Evolutionary conservation across 1,284 basidiomycete species (phyloP), one percentile per base, ranked within the genome.

Genomic region (Sanghuangporus weigelae): DNA sequence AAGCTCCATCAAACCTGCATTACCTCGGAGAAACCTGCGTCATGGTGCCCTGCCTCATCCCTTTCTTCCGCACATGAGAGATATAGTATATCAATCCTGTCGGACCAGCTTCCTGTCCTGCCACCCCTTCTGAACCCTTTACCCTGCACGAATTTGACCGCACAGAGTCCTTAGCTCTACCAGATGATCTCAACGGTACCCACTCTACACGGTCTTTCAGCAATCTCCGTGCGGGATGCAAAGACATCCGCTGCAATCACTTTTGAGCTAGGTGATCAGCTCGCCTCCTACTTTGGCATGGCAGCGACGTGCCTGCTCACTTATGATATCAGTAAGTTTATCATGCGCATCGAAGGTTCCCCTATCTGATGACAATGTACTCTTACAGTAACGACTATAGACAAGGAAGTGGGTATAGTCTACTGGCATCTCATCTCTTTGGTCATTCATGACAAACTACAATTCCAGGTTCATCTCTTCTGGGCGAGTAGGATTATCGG

Each of bases 251-350:
- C 40, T 16, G 56, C 56, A 21, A 38, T 57, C 39, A 57, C 39
- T 4, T 57, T 57, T 21, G 56, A 44, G 23, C 7, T 8, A 39
- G 40, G 56, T 4, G n/a, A 42, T 42, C 19, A 42, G 39, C 56
- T 57, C 14, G 56, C 56, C 56, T 57, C 56, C 35, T 57, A 57
- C 39, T 57, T 57, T 31, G 56, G 56, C 0, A 57, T 57, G 56
- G 56, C 56, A 23, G 56, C 56, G 16, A 57, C 56, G 39, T 57
- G 56, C 39, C 40, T 57, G 38, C 56, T 57, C 4, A 48, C 26
- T 23, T 57, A 57, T 44, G 56, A 57, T n/a, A 57, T 48, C 8
- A 44, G 56, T 57, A 19, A 16, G 56, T 42, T 7, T 21, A n/a
- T 21, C 19, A 11, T 38, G 31, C 5, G 7, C 23, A 42, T 7